phyloP scores from a whole-genome alignment of 352 stramenopile genomes.

The Pythium aristosporum region DNA sequence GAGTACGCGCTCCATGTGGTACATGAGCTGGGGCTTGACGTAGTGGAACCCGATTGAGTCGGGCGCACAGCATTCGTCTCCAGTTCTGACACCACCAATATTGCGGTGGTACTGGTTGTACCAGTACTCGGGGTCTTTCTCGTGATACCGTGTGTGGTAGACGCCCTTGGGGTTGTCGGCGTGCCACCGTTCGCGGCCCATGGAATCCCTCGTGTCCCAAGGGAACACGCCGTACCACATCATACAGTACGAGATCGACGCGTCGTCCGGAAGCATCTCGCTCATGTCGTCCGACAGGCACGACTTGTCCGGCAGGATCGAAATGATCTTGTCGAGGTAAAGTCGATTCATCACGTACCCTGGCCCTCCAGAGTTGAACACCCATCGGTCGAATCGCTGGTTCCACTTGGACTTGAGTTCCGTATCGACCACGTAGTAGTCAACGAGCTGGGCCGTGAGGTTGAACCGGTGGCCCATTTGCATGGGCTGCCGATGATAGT shows the following conservation, averaged over 20 bases:
- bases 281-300: conserved; percentile 69
- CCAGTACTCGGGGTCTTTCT: conserved; percentile 48
- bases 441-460: conserved; percentile 62
- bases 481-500: conserved; percentile 56
- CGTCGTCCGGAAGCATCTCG: conserved; percentile 77
- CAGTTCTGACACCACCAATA: conserved; percentile 60
- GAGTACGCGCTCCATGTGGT: conserved; percentile 69
- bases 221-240: conserved; percentile 77
- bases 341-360: conserved; percentile 78
- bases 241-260: conserved; percentile 84
- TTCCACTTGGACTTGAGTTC: conserved; percentile 53
- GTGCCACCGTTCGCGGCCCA: conserved; percentile 78
- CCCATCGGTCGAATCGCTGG: conserved; percentile 59
- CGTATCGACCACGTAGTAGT: conserved; percentile 79
- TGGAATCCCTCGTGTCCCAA: conserved; percentile 67
- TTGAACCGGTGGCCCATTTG: conserved; percentile 83
- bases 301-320: conserved; percentile 44
- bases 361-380: conserved; percentile 80
- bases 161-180: conserved; percentile 65
- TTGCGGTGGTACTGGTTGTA: conserved; percentile 70
- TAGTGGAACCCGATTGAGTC: conserved; percentile 83
- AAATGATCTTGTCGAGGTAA: conserved; percentile 72
- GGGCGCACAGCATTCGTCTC: conserved; percentile 48
- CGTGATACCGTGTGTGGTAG: conserved; percentile 51
- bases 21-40: conserved; percentile 67